Base-by-base conservation (phyloP, 2,329 filamentous ascomycete genomes). In the Ophiostoma sp. region DNA sequence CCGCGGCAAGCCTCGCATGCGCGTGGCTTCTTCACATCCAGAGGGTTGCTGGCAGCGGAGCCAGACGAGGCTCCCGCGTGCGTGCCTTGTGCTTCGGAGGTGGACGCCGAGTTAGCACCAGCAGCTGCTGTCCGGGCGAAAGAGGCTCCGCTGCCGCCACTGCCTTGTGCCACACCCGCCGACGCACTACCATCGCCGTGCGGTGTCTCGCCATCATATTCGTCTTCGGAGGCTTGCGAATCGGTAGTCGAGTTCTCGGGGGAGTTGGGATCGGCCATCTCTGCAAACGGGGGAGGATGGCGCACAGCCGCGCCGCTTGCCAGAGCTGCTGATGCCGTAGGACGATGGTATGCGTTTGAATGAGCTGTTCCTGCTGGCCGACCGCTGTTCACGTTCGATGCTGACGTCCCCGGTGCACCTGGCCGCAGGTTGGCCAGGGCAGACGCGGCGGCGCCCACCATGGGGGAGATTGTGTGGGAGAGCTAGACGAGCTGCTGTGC, bases 1-100 rank as follows among this genome's bases (percentile, higher is more conserved):
- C 87, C 86, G 63, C 90, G 87, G 75, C 90, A 93, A 2, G 89
- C 87, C 76, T 93, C 90, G 77, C 90, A 93, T 45, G 90, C 90
- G 41, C 90, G 84, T 4, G 87, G 83, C 68, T 89, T 85, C 76
- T 90, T 91, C 45, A 85, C 79, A 58, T 90, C 87, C 66, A 55
- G 49, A 11, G 47, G 14, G 45, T 16, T 47, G 45, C 45, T 47
- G 27, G 49, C 9, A 55, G 18, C 12, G 1, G 66, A 42, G 18
- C 36, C 44, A 60, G 47, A 16, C 8, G 7, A 14, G 12, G 42
- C 62, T 36, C n/a, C n/a, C 64, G 36, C 38, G 14, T 16, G 16
- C 42, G 58, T n/a, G 16, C n/a, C 8, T 9, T 18, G 27, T 12
- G 27, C 55, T 12, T 60, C 55, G 12, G 27, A 12, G 12, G 38